A percentile compares a stretch with the other conserved stretches of the same genome.
These are phyloP conservation scores for Termitomyces sp. DNA, from an alignment of 768 basidiomycete genomes.

Conservation along the genomic window DNA sequence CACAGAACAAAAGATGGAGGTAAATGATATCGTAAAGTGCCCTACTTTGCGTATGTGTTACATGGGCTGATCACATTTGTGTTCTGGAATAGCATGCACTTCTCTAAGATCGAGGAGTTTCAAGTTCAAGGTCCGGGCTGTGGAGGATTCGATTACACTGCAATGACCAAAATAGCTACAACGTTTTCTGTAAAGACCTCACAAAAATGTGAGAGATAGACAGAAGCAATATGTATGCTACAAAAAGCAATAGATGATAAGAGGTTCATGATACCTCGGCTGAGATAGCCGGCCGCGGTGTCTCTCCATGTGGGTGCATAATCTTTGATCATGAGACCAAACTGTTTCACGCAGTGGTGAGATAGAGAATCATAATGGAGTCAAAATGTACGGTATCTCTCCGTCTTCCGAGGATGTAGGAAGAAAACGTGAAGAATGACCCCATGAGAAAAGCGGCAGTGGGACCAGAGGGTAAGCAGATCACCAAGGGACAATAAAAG, in stretches of 20 bases:
- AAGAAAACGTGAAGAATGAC: too few species aligned
- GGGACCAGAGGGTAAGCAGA: too few species aligned
- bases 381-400: too few species aligned
- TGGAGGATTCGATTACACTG: too few species aligned
- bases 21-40: not conserved
- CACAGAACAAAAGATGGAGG: not conserved
- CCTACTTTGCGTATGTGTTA: not conserved
- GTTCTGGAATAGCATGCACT: not conserved
- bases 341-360: not conserved
- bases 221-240: too few species aligned
- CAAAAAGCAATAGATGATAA: not conserved
- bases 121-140: too few species aligned
- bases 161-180: too few species aligned
- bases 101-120: too few species aligned
- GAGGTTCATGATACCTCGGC: not conserved
- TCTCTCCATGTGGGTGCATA: not conserved
- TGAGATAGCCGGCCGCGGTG: not conserved
- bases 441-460: too few species aligned
- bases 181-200: not conserved
- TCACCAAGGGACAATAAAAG: too few species aligned
- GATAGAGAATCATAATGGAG: too few species aligned
- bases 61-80: not conserved
- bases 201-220: not conserved
- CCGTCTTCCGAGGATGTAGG: too few species aligned
- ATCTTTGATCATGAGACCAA: not conserved